phyloP scores from a whole-genome alignment of 2,329 filamentous ascomycete genomes.

The Hymenotorrendiella dingleyae region DNA sequence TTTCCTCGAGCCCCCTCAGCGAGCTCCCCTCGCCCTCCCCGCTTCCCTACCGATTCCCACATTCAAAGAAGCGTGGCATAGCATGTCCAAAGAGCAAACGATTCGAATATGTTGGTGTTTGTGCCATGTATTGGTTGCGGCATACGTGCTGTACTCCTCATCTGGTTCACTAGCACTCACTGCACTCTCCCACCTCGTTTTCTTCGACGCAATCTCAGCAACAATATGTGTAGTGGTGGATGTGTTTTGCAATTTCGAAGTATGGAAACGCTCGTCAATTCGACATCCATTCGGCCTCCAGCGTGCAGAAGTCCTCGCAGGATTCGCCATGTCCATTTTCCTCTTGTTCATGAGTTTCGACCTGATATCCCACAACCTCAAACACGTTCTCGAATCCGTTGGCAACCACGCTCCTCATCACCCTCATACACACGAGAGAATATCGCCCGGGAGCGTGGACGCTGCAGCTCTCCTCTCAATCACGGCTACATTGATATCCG shows the following conservation, averaged over 20 bases:
- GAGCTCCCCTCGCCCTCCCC: conserved; percentile 81
- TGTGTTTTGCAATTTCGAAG: conserved; percentile 92
- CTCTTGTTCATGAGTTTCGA: conserved; percentile 97
- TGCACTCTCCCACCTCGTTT: conserved; percentile 83
- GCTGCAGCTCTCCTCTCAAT: conserved; percentile 77
- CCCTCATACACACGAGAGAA: conserved; percentile 57
- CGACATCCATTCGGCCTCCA: conserved; percentile 92
- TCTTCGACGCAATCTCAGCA: conserved; percentile 92
- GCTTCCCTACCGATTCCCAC: conserved; percentile 91
- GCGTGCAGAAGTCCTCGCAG: conserved; percentile 86
- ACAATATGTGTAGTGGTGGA: conserved; percentile 89
- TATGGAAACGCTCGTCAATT: conserved; percentile 90
- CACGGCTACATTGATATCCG: conserved; percentile 75
- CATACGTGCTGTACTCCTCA: conserved; percentile 79
- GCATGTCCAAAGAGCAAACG: conserved; percentile 85
- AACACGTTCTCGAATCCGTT: conserved; percentile 76
- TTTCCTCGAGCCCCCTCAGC: conserved; percentile 83
- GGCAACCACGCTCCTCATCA: conserved; percentile 71
- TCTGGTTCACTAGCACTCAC: conserved; percentile 86
- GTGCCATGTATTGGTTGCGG: conserved; percentile 78
- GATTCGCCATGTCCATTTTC: conserved; percentile 93
- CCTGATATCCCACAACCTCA: conserved; percentile 85
- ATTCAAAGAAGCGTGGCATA: conserved; percentile 76
- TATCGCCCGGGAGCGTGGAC: conserved; percentile 73
- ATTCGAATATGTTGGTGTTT: conserved; percentile 81